A percentile compares a stretch with the other conserved stretches of the same genome.
These are phyloP conservation scores for Begonia masoniana DNA, from an alignment of 306 rosid genomes.

Conservation along the genomic window DNA sequence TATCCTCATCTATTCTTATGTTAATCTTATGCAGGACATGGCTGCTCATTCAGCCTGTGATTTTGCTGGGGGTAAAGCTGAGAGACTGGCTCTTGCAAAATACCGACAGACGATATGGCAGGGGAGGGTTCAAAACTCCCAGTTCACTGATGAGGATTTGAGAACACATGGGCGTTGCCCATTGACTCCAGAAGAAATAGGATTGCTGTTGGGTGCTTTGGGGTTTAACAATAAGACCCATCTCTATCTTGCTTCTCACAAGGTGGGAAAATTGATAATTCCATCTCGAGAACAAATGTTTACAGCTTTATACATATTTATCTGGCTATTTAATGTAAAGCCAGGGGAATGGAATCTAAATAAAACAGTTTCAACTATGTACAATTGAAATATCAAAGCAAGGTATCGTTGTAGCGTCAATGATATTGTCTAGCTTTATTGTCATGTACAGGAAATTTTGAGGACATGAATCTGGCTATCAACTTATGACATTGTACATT, in stretches of 20 bases:
- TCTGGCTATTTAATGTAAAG: no score
- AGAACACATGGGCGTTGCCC: constrained; percentile 93
- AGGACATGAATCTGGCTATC: no score
- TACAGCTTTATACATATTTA: no score
- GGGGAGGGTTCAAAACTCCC: constrained; percentile 88
- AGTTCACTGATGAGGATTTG: constrained; percentile 80
- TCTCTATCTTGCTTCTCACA: constrained; percentile 88
- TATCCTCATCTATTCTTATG: no score
- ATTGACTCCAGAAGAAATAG: constrained; percentile 92
- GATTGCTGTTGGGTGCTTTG: constrained; percentile 80
- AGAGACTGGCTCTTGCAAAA: constrained; percentile 77
- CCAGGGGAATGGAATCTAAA: no score
- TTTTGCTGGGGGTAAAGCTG: constrained; percentile 95
- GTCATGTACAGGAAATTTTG: no score
- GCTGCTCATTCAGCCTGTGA: constrained; percentile 99
- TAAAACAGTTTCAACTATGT: no score
- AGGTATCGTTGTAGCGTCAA: no score
- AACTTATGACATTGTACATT: no score
- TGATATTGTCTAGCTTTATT: no score
- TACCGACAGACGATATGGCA: constrained; percentile 90
- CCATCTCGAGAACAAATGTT: no score
- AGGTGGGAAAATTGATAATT: constrained; percentile 25
- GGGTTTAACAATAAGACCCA: constrained; percentile 81
- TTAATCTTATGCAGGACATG: constrained; percentile 57
- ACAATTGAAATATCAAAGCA: no score